Conservation (phyloP, 1,284 basidiomycete genomes). For the Sporisorium exsertum region DNA sequence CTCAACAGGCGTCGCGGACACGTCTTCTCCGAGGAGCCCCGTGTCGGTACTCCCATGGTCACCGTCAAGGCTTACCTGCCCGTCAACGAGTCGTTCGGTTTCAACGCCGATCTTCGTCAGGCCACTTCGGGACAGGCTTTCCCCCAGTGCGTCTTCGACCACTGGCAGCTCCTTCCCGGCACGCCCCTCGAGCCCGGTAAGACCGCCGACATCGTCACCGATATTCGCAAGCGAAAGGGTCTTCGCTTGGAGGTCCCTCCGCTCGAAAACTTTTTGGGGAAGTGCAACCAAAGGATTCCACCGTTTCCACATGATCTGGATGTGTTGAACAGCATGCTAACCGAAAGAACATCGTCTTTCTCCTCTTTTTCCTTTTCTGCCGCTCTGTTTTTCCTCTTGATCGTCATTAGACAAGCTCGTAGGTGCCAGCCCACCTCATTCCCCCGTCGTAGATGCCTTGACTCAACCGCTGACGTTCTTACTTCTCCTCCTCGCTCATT, state of each 20-base stretch:
- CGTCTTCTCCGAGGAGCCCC: constrained; percentile 97
- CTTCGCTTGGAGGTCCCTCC: constrained; percentile 71
- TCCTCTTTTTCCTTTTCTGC: background rate
- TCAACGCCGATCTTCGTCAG: constrained; percentile 94
- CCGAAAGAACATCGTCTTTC: too few species aligned
- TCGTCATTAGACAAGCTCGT: too few species aligned
- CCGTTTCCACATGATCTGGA: background rate
- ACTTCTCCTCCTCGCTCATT: too few species aligned
- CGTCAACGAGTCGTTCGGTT: constrained; percentile 97
- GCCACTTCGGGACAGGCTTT: constrained; percentile 97
- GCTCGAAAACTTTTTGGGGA: constrained; percentile 54
- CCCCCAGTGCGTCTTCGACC: constrained; percentile 93
- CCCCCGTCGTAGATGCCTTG: too few species aligned
- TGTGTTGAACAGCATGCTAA: background rate
- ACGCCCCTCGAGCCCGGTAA: constrained; percentile 77
- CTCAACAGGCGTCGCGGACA: constrained; percentile 99
- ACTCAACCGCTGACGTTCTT: too few species aligned
- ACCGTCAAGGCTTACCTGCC: constrained; percentile 99
- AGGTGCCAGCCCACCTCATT: too few species aligned
- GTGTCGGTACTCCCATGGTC: constrained; percentile 98
- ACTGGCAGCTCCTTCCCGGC: constrained; percentile 77
- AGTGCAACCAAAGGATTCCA: constrained; percentile 35
- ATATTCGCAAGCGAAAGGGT: constrained; percentile 91
- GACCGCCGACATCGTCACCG: constrained; percentile 84
- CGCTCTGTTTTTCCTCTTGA: background rate